Base-by-base conservation (phyloP, 768 basidiomycete species). In the Gloeophyllum trabeum region DNA sequence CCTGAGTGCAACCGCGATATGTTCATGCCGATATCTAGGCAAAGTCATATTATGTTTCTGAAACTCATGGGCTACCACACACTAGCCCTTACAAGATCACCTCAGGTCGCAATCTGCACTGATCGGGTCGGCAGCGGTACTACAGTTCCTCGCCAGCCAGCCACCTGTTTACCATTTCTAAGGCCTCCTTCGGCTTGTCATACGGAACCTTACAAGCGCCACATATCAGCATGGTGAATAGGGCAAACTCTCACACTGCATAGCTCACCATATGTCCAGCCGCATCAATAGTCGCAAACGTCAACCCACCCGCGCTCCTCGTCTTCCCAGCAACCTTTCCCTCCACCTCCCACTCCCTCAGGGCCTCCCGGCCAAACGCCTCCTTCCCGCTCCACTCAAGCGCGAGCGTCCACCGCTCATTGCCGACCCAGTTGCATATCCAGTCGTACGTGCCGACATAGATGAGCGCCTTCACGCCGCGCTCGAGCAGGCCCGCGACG, bases 261-360 rank as follows among this genome's bases (percentile, higher is more conserved):
- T 5, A 19, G 25, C 49, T 39, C 32, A 79, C 80, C 79, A 81
- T 81, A 61, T 87, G 84, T n/a, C 84, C 84, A 16, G 81, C 83
- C 6, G 67, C 78, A 30, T 69, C 59, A 35, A 83, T 61, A 1
- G 73, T 79, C 4, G 68, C 71, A 55, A 76, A 83, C 10, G 77
- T 37, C 36, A 37, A 37, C 36, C 7, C 81, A 41, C 88, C 57
- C 20, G 65, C 66, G 37, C 62, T 66, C 50, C 76, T 71, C 25
- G 71, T 74, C 48, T 63, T 58, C 2, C 82, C 82, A 0, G 67
- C 81, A 5, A 55, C 54, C 40, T 67, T 53, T 1, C 72, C 76
- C 36, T 71, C 61, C 14, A 81, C 69, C 2, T 51, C 50, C 81
- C 81, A 86, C 6, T 73, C 64, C 35, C 62, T 59, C 53, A 77